Percentiles rank a stretch among this genome's conserved stretches.
Conservation (phyloP, 306 rosid species). For the Cucurbita argyrosperma region DNA sequence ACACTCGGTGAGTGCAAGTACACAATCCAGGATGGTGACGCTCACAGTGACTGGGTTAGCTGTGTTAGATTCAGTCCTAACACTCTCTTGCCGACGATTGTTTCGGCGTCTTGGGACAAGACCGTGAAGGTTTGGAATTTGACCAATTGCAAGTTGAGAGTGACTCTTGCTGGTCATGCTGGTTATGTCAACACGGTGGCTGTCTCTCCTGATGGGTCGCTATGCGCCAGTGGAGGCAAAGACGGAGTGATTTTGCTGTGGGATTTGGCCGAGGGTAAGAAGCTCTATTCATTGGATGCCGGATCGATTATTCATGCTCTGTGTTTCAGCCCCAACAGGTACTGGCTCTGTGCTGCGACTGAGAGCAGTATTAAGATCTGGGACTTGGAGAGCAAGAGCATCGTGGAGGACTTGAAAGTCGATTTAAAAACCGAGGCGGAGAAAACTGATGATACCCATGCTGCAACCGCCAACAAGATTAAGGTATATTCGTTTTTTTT, state of each 20-base stretch:
- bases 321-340: constrained; percentile 94
- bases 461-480: constrained; percentile 41
- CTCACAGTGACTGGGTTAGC: constrained; percentile 79
- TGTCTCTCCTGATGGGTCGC: constrained; percentile 83
- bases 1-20: constrained; percentile 94
- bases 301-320: constrained; percentile 30
- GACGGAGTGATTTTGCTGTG: constrained; percentile 77
- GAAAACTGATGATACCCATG: constrained; percentile 42
- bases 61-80: constrained; percentile 82
- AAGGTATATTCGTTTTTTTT: constrained; percentile 33
- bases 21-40: constrained; percentile 68
- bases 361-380: constrained; percentile 94
- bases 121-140: constrained; percentile 88
- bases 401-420: constrained; percentile 87
- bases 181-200: constrained; percentile 97
- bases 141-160: constrained; percentile 65
- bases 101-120: constrained; percentile 60
- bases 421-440: constrained; percentile 73
- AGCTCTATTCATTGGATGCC: constrained; percentile 65
- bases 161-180: constrained; percentile 53
- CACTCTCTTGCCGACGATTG: constrained; percentile 59
- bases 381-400: constrained; percentile 95
- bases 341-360: constrained; percentile 96
- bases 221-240: constrained; percentile 92
- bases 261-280: constrained; percentile 98